A percentile compares a stretch with the other conserved stretches of the same genome.
These are phyloP conservation scores for Kregervanrija delftensis DNA, from an alignment of 805 yeast genomes.

Conservation along the genomic window DNA sequence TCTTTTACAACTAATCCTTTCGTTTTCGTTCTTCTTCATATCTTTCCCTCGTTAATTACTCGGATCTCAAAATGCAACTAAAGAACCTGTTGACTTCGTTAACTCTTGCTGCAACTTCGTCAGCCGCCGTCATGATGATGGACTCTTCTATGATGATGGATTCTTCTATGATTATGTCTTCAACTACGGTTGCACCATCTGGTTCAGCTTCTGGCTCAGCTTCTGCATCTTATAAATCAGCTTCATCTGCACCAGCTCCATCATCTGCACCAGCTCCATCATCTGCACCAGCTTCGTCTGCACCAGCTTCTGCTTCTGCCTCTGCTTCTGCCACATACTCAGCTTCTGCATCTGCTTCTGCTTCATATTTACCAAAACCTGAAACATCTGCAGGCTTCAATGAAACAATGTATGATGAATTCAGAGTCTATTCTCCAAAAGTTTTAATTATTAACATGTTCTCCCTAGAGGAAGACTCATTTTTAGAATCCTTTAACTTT, in stretches of 20 bases:
- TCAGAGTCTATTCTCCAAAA: constrained; percentile 39
- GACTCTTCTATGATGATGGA: too few relatives aligned
- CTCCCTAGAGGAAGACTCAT: constrained; percentile 43
- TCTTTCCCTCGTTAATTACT: too few relatives aligned
- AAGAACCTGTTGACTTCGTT: too few relatives aligned
- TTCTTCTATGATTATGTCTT: too few relatives aligned
- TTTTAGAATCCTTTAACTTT: constrained; percentile 43
- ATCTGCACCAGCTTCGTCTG: constrained; percentile 10
- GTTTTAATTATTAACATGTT: constrained; percentile 53
- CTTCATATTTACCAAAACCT: constrained; percentile 11
- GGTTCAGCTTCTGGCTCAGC: too few relatives aligned
- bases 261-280: constrained; percentile 5
- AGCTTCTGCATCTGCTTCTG: constrained; percentile 5
- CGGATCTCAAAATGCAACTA: too few relatives aligned
- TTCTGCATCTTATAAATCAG: too few relatives aligned
- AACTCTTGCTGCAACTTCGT: too few relatives aligned
- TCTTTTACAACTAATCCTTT: too few relatives aligned
- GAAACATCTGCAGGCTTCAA: constrained; percentile 18
- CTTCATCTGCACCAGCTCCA: neutral
- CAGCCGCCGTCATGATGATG: too few relatives aligned
- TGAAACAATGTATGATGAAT: constrained; percentile 16
- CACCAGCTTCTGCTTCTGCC: constrained; percentile 6
- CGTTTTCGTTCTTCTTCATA: too few relatives aligned
- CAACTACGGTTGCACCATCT: too few relatives aligned
- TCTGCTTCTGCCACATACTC: constrained; percentile 4